A percentile compares a stretch with the other conserved stretches of the same genome.
These are phyloP conservation scores for Strigomonas culicis DNA, from an alignment of 208 protist species.

Conservation along the genomic window DNA sequence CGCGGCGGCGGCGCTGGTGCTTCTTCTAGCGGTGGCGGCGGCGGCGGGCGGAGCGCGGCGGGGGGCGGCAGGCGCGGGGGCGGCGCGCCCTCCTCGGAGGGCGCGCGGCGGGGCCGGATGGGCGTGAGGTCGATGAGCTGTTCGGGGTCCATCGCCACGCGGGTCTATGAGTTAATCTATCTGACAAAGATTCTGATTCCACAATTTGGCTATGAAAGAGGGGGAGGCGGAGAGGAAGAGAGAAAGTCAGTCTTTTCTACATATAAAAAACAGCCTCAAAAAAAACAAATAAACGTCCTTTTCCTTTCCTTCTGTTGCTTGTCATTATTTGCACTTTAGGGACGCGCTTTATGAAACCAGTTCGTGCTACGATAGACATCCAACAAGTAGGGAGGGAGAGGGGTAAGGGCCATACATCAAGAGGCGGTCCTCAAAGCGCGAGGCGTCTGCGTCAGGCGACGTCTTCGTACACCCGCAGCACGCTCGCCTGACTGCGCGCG, in stretches of 20 bases:
- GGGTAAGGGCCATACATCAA: too few species aligned
- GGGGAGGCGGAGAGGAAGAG: not conserved
- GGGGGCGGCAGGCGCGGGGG: not conserved
- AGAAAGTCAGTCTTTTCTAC: not conserved
- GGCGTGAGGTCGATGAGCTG: constrained; percentile 58
- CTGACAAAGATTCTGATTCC: not conserved
- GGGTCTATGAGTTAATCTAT: not conserved
- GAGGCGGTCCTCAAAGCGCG: too few species aligned
- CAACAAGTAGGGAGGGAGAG: too few species aligned
- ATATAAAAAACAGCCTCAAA: constrained; percentile 6
- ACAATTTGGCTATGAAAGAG: too few species aligned
- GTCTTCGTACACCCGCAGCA: not conserved
- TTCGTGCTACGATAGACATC: too few species aligned
- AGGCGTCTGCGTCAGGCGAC: too few species aligned
- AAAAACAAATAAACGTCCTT: constrained; percentile 7
- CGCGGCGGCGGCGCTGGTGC: constrained; percentile 21
- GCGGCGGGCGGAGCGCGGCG: not conserved
- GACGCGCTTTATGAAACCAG: too few species aligned
- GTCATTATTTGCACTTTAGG: too few species aligned
- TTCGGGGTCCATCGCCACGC: constrained; percentile 33
- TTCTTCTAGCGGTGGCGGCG: not conserved
- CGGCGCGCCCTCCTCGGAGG: constrained; percentile 6
- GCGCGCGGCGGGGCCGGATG: constrained; percentile 34
- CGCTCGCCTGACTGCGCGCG: constrained; percentile 22
- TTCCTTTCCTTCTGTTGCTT: too few species aligned